Percentiles rank a stretch among this genome's conserved stretches.
Conservation (phyloP, 1,284 basidiomycete species). For the Ceratobasidium theobromae region DNA sequence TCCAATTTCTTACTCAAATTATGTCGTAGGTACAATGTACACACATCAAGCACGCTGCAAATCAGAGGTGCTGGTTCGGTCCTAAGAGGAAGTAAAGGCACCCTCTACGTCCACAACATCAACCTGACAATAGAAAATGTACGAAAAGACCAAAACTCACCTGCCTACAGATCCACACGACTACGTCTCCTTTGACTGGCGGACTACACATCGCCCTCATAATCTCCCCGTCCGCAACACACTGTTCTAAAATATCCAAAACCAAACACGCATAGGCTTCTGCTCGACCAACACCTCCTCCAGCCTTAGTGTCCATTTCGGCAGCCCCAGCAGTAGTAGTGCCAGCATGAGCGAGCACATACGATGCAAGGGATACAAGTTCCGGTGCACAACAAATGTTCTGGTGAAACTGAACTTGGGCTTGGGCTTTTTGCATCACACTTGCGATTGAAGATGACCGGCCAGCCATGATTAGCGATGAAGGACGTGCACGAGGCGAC, state of each 20-base stretch:
- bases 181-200: conserved; percentile 37
- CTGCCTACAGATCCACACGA: conserved; percentile 61
- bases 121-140: not conserved
- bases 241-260: conserved; percentile 53
- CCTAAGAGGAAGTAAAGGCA: conserved; percentile 53
- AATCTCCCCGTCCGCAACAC: conserved; percentile 53
- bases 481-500: conserved; percentile 10
- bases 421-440: conserved; percentile 7
- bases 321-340: conserved; percentile 48
- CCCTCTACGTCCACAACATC: conserved; percentile 44
- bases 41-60: conserved; percentile 62
- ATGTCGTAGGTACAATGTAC: conserved; percentile 66
- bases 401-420: conserved; percentile 12
- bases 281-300: too few relatives aligned
- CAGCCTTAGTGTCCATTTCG: too few relatives aligned
- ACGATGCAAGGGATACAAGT: conserved; percentile 51
- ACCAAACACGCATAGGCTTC: conserved; percentile 60
- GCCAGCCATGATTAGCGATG: conserved; percentile 16
- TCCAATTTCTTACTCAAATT: conserved; percentile 64
- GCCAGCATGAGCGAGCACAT: conserved; percentile 63
- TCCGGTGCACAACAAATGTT: conserved; percentile 21
- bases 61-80: conserved; percentile 49
- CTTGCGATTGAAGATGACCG: conserved; percentile 24
- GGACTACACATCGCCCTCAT: conserved; percentile 51
- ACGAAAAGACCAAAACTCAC: conserved; percentile 42